Conservation (phyloP, 305 asterid species). For the Fraxinus xanthoxyloides region DNA sequence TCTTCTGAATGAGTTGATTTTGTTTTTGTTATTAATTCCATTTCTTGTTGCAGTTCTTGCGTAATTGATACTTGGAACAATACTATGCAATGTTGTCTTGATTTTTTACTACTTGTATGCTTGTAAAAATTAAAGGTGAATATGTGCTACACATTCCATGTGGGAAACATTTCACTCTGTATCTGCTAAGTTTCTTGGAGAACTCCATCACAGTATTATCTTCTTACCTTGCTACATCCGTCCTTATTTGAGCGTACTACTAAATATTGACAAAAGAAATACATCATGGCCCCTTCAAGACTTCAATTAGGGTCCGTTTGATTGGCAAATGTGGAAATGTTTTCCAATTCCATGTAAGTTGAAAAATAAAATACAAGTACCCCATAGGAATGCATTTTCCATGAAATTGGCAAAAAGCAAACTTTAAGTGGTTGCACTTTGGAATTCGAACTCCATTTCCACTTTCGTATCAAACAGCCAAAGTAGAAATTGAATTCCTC, state of each 20-base stretch:
- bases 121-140: not conserved
- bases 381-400: no score
- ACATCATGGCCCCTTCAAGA: not conserved
- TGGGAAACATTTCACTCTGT: not conserved
- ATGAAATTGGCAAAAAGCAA: no score
- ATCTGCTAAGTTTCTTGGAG: not conserved
- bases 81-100: not conserved
- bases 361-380: no score
- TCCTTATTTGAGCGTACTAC: not conserved
- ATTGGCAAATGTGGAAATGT: no score
- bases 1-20: not conserved
- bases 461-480: no score
- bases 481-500: no score
- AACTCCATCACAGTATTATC: not conserved
- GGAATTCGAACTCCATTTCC: no score
- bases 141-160: not conserved
- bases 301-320: not conserved
- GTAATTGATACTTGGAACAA: not conserved
- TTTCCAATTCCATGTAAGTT: no score
- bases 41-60: slow-evolving; percentile 6
- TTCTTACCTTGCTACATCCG: not conserved
- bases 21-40: slow-evolving; percentile 1
- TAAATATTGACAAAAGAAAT: not conserved
- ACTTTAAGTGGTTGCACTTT: no score
- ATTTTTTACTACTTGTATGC: not conserved